These are phyloP conservation scores for Gossypium turneri DNA, from an alignment of 345 rosid genomes.

Conservation along the genomic window DNA sequence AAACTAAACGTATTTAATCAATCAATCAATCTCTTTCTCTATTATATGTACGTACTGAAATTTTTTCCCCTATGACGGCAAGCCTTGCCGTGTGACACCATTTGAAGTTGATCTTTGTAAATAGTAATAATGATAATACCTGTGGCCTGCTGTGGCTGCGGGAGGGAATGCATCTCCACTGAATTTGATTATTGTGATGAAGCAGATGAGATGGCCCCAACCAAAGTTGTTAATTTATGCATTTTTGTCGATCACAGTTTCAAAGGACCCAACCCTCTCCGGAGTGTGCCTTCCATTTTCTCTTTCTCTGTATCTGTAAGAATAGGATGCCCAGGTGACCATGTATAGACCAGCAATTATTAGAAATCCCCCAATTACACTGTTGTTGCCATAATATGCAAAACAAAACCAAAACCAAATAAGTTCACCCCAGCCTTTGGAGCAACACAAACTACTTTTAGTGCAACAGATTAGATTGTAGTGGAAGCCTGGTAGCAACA, in stretches of 20 bases:
- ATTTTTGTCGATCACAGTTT: slow-evolving; percentile 53
- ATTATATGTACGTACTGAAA: no score
- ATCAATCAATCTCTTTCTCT: no score
- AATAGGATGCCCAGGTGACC: slow-evolving; percentile 80
- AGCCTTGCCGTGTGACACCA: no score
- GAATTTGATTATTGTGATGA: slow-evolving; percentile 10
- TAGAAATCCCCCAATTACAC: slow-evolving; percentile 73
- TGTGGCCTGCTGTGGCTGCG: no score
- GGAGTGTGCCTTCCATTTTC: slow-evolving; percentile 40
- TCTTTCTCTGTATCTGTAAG: slow-evolving; percentile 33
- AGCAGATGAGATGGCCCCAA: slow-evolving; percentile 26
- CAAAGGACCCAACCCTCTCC: slow-evolving; percentile 30
- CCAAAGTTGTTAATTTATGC: slow-evolving; percentile 41
- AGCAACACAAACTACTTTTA: neutral
- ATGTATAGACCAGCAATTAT: slow-evolving; percentile 72
- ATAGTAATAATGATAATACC: no score
- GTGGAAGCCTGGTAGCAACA: neutral
- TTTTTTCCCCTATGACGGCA: no score
- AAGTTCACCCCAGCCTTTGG: neutral
- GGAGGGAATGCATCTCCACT: no score
- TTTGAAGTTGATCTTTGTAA: no score
- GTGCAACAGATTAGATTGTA: neutral
- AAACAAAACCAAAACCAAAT: slow-evolving; percentile 4
- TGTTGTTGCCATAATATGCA: slow-evolving; percentile 24
- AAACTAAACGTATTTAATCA: no score